Conservation (phyloP, 176 grass and related monocot genomes). For the Aegilops umbellulata region DNA sequence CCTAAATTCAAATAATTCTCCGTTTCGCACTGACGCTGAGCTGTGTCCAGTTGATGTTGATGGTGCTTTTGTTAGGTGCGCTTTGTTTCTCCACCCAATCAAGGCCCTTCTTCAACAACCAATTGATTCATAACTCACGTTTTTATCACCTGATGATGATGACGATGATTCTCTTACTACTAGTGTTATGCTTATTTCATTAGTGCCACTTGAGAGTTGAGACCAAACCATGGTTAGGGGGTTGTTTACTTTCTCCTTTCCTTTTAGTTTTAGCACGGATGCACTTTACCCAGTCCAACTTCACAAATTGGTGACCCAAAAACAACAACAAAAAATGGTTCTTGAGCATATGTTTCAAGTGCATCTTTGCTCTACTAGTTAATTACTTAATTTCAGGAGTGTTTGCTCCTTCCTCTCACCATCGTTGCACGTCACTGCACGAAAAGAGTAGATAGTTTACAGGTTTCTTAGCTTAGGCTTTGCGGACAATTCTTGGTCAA, state of each 20-base stretch:
- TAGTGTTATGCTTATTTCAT: neutral
- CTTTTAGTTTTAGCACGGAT: neutral
- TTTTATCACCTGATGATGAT: neutral
- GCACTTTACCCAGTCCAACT: constrained; percentile 18
- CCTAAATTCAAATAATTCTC: neutral
- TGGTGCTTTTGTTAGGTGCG: neutral
- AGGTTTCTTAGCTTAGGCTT: neutral
- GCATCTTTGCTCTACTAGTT: neutral
- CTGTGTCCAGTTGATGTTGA: neutral
- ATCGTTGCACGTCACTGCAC: neutral
- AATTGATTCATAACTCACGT: neutral
- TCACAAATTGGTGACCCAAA: neutral
- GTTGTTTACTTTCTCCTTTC: constrained; percentile 18
- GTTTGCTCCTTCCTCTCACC: constrained; percentile 20
- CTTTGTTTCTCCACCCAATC: neutral
- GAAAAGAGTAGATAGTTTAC: neutral
- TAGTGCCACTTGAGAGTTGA: neutral
- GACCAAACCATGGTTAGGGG: neutral
- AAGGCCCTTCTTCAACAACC: neutral
- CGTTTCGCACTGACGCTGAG: neutral
- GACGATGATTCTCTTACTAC: neutral
- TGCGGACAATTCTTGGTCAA: constrained; percentile 4
- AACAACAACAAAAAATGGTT: neutral
- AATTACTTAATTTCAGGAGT: neutral
- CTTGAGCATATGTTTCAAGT: constrained; percentile 40